Conservation (phyloP, 768 basidiomycete species). For the Xerocomus spinulosus region DNA sequence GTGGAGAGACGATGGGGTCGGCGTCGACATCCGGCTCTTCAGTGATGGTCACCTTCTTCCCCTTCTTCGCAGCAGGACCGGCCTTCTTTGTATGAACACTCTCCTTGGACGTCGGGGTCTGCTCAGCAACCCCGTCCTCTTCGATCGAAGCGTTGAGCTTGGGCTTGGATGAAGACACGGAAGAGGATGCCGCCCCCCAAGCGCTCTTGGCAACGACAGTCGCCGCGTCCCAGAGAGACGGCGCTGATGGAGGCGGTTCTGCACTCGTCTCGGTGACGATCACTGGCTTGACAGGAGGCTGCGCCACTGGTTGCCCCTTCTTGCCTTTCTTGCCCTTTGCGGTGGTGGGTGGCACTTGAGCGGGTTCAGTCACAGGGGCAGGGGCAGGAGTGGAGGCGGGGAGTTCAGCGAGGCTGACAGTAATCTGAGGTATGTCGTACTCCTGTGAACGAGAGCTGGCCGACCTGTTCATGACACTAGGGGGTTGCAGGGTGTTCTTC, state of each 20-base stretch:
- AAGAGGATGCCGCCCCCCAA: slow-evolving; percentile 5
- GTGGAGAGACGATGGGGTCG: slow-evolving; percentile 14
- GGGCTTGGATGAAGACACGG: slow-evolving; percentile 3
- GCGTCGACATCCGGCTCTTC: slow-evolving; percentile 27
- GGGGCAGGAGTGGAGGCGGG: not conserved
- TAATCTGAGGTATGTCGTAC: slow-evolving; percentile 25
- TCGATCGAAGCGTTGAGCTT: slow-evolving; percentile 3
- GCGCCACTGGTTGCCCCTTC: slow-evolving; percentile 15
- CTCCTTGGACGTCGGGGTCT: slow-evolving; percentile 4
- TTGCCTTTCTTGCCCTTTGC: slow-evolving; percentile 26
- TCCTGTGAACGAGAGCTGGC: slow-evolving; percentile 25
- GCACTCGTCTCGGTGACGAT: slow-evolving; percentile 14
- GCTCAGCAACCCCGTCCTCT: slow-evolving; percentile 6
- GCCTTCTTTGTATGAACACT: slow-evolving; percentile 14
- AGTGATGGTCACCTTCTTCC: slow-evolving; percentile 23
- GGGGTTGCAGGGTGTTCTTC: slow-evolving; percentile 13
- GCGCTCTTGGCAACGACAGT: slow-evolving; percentile 9
- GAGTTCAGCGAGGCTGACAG: slow-evolving; percentile 21
- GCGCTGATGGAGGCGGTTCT: slow-evolving; percentile 17
- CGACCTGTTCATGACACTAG: slow-evolving; percentile 26
- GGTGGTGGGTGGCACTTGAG: slow-evolving; percentile 4
- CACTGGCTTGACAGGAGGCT: slow-evolving; percentile 12
- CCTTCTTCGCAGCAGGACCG: slow-evolving; percentile 12
- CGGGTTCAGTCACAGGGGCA: slow-evolving; percentile 4
- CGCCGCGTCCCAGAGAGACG: slow-evolving; percentile 18